Base-by-base conservation (phyloP, 441 rosid species). In the Adansonia gregorii region DNA sequence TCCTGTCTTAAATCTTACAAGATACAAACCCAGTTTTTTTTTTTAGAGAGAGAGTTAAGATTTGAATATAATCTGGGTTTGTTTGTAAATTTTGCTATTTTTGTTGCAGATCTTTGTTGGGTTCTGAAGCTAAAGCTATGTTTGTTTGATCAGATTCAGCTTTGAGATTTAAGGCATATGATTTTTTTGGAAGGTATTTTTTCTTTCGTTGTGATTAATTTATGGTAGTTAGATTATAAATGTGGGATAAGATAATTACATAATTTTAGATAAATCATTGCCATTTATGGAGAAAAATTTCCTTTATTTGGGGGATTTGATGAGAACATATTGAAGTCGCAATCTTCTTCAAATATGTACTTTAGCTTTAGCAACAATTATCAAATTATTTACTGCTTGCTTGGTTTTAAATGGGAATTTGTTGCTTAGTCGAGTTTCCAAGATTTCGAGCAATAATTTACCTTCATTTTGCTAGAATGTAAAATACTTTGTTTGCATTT, bases 351-450 rank as follows among this genome's bases (percentile, higher is more conserved):
- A 20, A 41, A 68, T 58, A 19, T 55, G 31, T 73, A 72, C 76
- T 76, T 83, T 48, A 67, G 74, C 82, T 67, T 67, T 10, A 8
- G 55, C 27, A 39, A 67, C 35, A 20, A 67, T 3, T 55, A 55
- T 67, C 10, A 17, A 46, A 10, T 67, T 67, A 17, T 19, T n/a
- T 17, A 17, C 39, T 46, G 8, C 55, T 63, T 43, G 54, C 43
- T 73, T 82, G 67, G 72, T 78, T 83, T 48, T 24, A 63, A 76
- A 82, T 52, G 58, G 74, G 35, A 12, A 66, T 20, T 46, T 67
- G 74, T 43, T 3, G 41, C 64, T 75, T 41, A 24, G 41, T 66
- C 46, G 1, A 24, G 56, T 55, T 49, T 81, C 60, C 65, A 17
- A n/a, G 11, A 56, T 56, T 6, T 17, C 3, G 0, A 56, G 11